Conservation (phyloP, 2,329 filamentous ascomycete species). For the Diaporthe vaccinii region DNA sequence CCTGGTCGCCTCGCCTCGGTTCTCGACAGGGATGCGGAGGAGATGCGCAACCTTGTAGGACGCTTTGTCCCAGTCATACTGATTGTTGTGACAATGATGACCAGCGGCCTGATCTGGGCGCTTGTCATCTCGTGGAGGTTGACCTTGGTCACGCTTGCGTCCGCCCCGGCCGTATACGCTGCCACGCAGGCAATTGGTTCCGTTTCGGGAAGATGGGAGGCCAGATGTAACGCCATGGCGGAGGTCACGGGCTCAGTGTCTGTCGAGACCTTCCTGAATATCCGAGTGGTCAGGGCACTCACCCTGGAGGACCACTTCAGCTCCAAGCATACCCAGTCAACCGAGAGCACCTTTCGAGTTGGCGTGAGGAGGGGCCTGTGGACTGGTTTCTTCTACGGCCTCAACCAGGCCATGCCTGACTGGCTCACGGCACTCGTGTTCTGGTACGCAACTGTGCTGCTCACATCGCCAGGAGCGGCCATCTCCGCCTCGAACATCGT, state of each 20-base stretch:
- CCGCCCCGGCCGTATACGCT: slow-evolving; percentile 75
- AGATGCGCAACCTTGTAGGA: slow-evolving; percentile 86
- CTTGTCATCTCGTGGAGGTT: slow-evolving; percentile 83
- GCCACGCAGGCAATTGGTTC: slow-evolving; percentile 75
- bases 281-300: slow-evolving; percentile 82
- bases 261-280: slow-evolving; percentile 82
- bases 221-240: slow-evolving; percentile 72
- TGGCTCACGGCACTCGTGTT: slow-evolving; percentile 85
- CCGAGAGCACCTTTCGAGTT: slow-evolving; percentile 65
- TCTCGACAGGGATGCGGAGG: slow-evolving; percentile 86
- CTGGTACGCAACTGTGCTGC: slow-evolving; percentile 81
- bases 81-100: slow-evolving; percentile 75
- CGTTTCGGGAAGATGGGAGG: slow-evolving; percentile 80
- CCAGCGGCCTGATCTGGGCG: slow-evolving; percentile 81
- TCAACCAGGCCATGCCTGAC: slow-evolving; percentile 80
- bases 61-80: slow-evolving; percentile 81
- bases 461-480: slow-evolving; percentile 61
- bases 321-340: slow-evolving; percentile 69
- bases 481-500: slow-evolving; percentile 72
- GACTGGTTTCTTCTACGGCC: slow-evolving; percentile 79
- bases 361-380: slow-evolving; percentile 77
- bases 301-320: slow-evolving; percentile 81
- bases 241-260: slow-evolving; percentile 73
- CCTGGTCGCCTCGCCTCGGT: slow-evolving; percentile 75
- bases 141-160: slow-evolving; percentile 80